Evolutionary conservation across 345 rosid genomes (phyloP), one percentile per base, ranked within the genome.

Genomic region (thale cress (Arabidopsis thaliana)): DNA sequence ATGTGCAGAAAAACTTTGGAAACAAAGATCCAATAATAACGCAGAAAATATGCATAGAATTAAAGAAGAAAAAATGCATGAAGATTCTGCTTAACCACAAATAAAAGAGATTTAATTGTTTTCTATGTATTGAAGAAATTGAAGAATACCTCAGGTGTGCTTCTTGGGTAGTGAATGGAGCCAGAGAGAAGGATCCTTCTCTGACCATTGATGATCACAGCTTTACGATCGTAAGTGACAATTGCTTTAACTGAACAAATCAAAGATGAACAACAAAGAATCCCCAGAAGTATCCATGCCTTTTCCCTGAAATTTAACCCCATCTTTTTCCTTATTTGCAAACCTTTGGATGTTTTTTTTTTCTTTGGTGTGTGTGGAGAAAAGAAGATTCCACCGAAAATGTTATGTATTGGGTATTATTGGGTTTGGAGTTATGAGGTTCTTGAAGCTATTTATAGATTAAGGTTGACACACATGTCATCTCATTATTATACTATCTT

Each of bases 151-250:
- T 87, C 76, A 41, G 84, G 89, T 40, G 91, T 77, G 82, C 88
- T 85, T 59, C 91, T 77, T 6, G 89, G 87, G 45, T 87, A 87
- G 56, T 87, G 91, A 44, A 85, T 84, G 64, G 91, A 87, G 13
- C 87, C 91, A 60, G 91, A 85, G 16, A 87, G 67, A 60, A 87
- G 84, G 40, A 87, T 80, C 66, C 75, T 84, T 65, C 85, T 75
- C 20, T 83, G 81, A 12, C 89, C 91, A 34, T 87, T 42, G 36
- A 87, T 83, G 66, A 82, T 81, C 55, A 87, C 72, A 34, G 91
- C 85, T 69, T 83, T 83, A 23, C 56, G 81, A 72, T 87, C 85
- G 30, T 87, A 87, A 10, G 72, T 78, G 34, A 87, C 87, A 32
- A 13, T 23, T 38, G 68, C 68, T 65, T 58, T 41, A 32, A 72